Conservation (phyloP, 73 alveolate species). For the Paramecium pentaurelia region DNA sequence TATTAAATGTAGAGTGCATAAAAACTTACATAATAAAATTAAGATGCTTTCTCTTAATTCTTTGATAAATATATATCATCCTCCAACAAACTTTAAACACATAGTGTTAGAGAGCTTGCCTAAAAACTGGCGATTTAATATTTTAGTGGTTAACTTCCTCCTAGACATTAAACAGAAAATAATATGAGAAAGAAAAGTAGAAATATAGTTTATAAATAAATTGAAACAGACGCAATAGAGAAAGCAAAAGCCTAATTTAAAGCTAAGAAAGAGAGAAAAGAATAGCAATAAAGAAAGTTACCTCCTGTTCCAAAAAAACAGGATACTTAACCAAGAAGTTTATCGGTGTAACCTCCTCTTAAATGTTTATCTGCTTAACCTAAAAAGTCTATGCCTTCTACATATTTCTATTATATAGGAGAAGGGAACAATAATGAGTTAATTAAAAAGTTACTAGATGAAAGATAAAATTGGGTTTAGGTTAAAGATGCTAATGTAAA, state of each 20-base stretch:
- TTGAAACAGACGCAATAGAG: not conserved
- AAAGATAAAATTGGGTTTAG: constrained; percentile 1
- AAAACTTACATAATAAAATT: constrained; percentile 21
- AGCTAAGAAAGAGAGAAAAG: not conserved
- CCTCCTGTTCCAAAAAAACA: not conserved
- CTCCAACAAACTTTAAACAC: not conserved
- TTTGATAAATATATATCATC: not conserved
- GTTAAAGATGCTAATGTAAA: not conserved
- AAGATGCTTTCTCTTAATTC: constrained; percentile 27
- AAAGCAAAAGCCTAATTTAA: not conserved
- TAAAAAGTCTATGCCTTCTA: not conserved
- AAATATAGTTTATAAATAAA: not conserved
- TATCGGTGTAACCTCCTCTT: not conserved
- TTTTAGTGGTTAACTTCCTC: not conserved
- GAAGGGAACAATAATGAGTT: constrained; percentile 32
- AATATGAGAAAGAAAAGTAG: not conserved
- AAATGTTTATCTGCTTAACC: not conserved
- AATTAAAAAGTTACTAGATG: not conserved
- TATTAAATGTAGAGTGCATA: not conserved
- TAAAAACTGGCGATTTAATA: not conserved
- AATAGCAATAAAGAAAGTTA: not conserved
- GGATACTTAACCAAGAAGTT: not conserved
- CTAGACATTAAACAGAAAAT: not conserved
- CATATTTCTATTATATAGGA: not conserved
- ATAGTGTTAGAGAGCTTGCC: constrained; percentile 16